Evolutionary conservation across 2,329 filamentous ascomycete genomes (phyloP).

Genomic region (Colletotrichum spinosum): DNA sequence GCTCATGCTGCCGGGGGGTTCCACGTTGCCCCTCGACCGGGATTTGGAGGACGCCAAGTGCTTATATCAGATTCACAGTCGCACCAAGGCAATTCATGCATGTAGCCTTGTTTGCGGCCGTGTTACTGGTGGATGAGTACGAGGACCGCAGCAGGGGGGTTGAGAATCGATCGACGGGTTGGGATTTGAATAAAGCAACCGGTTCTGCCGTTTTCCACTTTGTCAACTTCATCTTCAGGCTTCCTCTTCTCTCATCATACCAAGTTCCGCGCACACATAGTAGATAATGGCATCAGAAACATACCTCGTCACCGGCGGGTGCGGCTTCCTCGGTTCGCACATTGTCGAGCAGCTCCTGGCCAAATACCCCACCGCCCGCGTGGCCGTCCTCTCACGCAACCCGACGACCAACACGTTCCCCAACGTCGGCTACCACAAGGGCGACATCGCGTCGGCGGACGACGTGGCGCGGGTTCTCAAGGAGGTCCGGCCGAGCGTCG

Average conservation of each 20-base stretch:
- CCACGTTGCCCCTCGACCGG: too few relatives aligned
- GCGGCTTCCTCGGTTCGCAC: slow-evolving; percentile 65
- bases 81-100: too few relatives aligned
- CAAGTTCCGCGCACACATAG: not conserved
- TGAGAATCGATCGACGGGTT: too few relatives aligned
- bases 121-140: too few relatives aligned
- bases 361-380: slow-evolving; percentile 41
- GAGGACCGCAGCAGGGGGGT: too few relatives aligned
- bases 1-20: too few relatives aligned
- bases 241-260: not conserved
- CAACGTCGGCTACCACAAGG: slow-evolving; percentile 61
- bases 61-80: slow-evolving; percentile 11
- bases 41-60: not conserved
- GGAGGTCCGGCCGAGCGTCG: slow-evolving; percentile 65
- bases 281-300: slow-evolving; percentile 27
- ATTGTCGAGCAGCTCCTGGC: slow-evolving; percentile 63
- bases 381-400: slow-evolving; percentile 62
- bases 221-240: too few relatives aligned
- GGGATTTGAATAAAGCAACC: too few relatives aligned
- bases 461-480: slow-evolving; percentile 61
- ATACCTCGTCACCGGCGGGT: slow-evolving; percentile 64
- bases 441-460: slow-evolving; percentile 60
- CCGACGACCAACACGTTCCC: slow-evolving; percentile 60
- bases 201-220: too few relatives aligned
- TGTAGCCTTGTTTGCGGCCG: too few relatives aligned